Evolutionary conservation across 495 filamentous ascomycete genomes (phyloP), one percentile per base, ranked within the genome.

Genomic region (Aspergillus asperescens): DNA sequence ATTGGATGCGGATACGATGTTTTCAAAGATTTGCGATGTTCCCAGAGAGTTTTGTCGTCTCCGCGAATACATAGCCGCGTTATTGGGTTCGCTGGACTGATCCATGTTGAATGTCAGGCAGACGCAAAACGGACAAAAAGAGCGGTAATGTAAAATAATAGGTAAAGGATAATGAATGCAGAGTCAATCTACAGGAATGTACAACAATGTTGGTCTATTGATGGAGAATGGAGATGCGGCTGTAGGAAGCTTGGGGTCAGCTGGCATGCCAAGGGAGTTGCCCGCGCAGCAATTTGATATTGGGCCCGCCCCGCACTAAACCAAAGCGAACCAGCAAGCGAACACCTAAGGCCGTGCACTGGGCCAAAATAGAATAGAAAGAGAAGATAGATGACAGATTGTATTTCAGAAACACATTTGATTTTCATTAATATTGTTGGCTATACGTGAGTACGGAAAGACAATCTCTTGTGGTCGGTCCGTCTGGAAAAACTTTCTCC

Each of bases 1-100:
- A 76, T 98, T 98, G 52, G 91, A 94, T 52, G 87, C 89, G 57
- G 92, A 87, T 58, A 96, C 89, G 62, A 98, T 98, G 71, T 85
- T 90, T 62, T 97, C 94, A 67, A 98, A 82, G 61, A 98, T 81
- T 62, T 86, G 80, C 54, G 86, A 83, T 62, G 93, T 92, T 47
- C 89, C 91, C 77, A 95, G 92, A 32, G 74, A 77, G 49, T 65
- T 70, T 29, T 70, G 62, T 46, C 76, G 71, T 51, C 74, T 68
- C 35, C 74, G 67, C 55, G 71, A 72, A 63, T 77, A 76, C 31
- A 79, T 63, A 23, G 77, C 75, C 29, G 75, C 77, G 39, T 69
- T 64, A 61, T 69, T 84, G 69, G 71, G 70, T 52, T 68, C 61
- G 28, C 55, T 52, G 41, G 61, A 54, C 28, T 69, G 66, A 12